Base-by-base conservation (phyloP, 768 basidiomycete genomes). In the Collybia nuda region DNA sequence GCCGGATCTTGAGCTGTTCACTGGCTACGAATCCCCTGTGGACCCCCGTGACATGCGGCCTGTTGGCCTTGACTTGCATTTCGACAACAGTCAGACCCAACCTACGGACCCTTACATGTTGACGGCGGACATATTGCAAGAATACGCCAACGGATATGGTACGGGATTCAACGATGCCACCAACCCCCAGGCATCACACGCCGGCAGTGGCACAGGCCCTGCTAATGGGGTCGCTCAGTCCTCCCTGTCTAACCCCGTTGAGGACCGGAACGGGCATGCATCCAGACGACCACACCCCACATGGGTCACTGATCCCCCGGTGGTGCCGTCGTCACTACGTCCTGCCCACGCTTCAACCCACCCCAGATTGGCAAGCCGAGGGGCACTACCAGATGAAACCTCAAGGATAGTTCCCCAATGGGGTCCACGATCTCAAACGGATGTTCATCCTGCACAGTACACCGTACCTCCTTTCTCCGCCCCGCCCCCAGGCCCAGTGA, bases 91-190 rank as follows among this genome's bases (percentile, higher is more conserved):
- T 23, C 35, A 37, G n/a, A 37, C 15, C 22, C 23, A 17, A 9
- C 24, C 29, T 32, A 15, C 53, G n/a, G 62, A 65, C 22, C 59
- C 67, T 14, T 66, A 62, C 50, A 46, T 56, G 15, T 40, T 65
- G 15, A 60, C 57, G 7, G 60, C 56, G 11, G 54, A 54, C 4
- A 61, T 63, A 40, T 24, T 65, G 8, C 51, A 54, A 1, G 63
- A 65, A 41, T 67, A 62, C 49, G 55, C 58, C 1, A 56, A 53
- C 11, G 68, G 66, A 22, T 66, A 55, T 40, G 50, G 53, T 17
- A 63, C 62, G 23, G 68, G 61, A 1, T 64, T 61, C 51, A 52
- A 62, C 1, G 64, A 49, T 62, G 46, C 22, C 5, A 18, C 36
- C 11, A 47, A 8, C 7, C 21, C 21, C 15, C 35, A 23, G 21